Conservation (phyloP, 345 rosid genomes). For the Clausena lansium region DNA sequence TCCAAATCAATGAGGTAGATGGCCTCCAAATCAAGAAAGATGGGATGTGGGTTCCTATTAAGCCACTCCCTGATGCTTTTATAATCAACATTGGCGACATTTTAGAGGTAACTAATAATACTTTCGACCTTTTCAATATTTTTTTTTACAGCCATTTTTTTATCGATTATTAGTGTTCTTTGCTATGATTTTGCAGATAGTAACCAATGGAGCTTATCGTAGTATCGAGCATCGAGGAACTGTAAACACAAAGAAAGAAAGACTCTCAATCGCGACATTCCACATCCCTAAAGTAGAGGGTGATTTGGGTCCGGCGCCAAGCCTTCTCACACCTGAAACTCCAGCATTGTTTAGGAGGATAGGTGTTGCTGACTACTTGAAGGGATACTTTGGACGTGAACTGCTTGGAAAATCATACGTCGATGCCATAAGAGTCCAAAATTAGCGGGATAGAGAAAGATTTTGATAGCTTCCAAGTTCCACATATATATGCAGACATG, state of each 20-base stretch:
- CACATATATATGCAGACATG: neutral
- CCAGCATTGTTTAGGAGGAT: neutral
- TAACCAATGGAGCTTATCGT: constrained; percentile 1
- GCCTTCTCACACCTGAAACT: constrained; percentile 10
- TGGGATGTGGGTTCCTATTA: constrained; percentile 41
- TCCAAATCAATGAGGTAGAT: constrained; percentile 20
- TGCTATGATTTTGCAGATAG: neutral
- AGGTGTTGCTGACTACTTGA: neutral
- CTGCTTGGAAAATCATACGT: constrained; percentile 4
- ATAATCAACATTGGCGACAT: constrained; percentile 57
- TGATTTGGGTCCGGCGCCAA: too few relatives aligned
- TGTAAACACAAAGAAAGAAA: neutral
- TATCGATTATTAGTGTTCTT: neutral
- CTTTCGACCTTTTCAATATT: neutral
- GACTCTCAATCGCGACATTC: too few relatives aligned
- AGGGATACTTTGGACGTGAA: neutral
- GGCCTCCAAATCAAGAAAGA: constrained; percentile 28
- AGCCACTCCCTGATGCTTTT: constrained; percentile 53
- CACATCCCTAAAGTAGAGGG: too few relatives aligned
- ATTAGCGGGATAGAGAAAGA: neutral
- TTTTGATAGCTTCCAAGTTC: neutral
- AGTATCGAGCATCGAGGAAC: constrained; percentile 19
- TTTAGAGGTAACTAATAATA: constrained; percentile 26
- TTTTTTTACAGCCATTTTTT: neutral
- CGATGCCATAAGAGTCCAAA: neutral